Evolutionary conservation across 2,329 filamentous ascomycete species (phyloP).

Genomic region (Fonsecaea pedrosoi): DNA sequence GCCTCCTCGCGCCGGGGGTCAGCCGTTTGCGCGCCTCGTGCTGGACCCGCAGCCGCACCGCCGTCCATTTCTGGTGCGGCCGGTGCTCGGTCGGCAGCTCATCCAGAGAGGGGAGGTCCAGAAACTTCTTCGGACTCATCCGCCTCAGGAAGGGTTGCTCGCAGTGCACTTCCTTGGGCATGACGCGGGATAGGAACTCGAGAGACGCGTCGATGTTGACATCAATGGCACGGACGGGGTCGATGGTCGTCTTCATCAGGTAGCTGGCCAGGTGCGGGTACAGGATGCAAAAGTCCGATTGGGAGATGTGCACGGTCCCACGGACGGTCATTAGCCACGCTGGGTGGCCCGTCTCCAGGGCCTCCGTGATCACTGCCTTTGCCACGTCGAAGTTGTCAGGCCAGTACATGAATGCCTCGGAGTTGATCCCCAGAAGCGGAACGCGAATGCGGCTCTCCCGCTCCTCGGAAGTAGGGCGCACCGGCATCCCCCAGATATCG

Average conservation of each 20-base stretch:
- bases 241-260: conserved; percentile 68
- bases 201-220: conserved; percentile 68
- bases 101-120: conserved; percentile 55
- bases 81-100: conserved; percentile 60
- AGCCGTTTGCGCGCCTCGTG: conserved; percentile 53
- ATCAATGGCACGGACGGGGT: conserved; percentile 67
- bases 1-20: conserved; percentile 29
- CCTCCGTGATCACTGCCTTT: conserved; percentile 64
- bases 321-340: conserved; percentile 61
- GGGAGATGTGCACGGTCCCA: conserved; percentile 70
- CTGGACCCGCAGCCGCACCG: conserved; percentile 62
- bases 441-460: conserved; percentile 56
- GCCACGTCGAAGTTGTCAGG: conserved; percentile 67
- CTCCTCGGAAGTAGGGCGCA: conserved; percentile 50
- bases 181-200: conserved; percentile 63
- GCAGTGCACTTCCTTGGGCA: conserved; percentile 48
- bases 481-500: conserved; percentile 64
- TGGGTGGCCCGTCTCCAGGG: conserved; percentile 53
- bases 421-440: conserved; percentile 69
- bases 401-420: conserved; percentile 75
- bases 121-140: conserved; percentile 62
- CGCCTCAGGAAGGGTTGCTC: conserved; percentile 53
- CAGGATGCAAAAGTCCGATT: conserved; percentile 70
- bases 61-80: conserved; percentile 66
- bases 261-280: conserved; percentile 66